Conservation (phyloP, 2,329 filamentous ascomycete species). For the Gnomoniopsis smithogilvyi region DNA sequence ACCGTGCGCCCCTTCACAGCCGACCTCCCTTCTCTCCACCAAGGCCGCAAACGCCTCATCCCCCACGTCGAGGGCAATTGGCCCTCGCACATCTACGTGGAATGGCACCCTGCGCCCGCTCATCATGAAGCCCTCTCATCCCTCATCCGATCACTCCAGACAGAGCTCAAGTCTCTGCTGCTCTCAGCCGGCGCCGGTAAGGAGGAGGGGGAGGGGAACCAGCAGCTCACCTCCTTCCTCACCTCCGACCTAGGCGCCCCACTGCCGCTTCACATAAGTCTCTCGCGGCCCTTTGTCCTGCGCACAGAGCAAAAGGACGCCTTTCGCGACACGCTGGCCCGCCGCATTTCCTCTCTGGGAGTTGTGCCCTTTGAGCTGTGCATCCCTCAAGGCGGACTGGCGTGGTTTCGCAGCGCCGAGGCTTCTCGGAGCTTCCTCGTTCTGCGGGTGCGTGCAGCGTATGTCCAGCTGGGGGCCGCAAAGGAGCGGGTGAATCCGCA, state of each 20-base stretch:
- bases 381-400: constrained; percentile 32
- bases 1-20: constrained; percentile 71
- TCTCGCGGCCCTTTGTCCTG: constrained; percentile 79
- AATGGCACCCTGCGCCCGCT: constrained; percentile 63
- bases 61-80: constrained; percentile 88
- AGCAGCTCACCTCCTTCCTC: constrained; percentile 64
- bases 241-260: constrained; percentile 74
- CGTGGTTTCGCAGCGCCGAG: constrained; percentile 51
- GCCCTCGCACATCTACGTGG: constrained; percentile 89
- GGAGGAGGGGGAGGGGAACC: background rate
- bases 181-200: constrained; percentile 17
- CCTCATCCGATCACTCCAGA: constrained; percentile 37
- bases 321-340: constrained; percentile 59
- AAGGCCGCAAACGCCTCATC: constrained; percentile 75
- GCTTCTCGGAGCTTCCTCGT: constrained; percentile 82
- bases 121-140: constrained; percentile 45
- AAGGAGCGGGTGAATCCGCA: constrained; percentile 41
- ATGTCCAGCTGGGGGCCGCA: too few relatives aligned
- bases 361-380: constrained; percentile 28
- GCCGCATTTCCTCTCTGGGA: constrained; percentile 32
- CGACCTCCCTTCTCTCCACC: constrained; percentile 83
- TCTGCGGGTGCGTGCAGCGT: constrained; percentile 52
- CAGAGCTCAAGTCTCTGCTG: constrained; percentile 24
- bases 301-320: constrained; percentile 65
- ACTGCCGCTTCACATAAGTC: constrained; percentile 82